These are phyloP conservation scores for Linnemannia exigua DNA, from an alignment of 192 early-diverging fungal genomes.

Conservation along the genomic window DNA sequence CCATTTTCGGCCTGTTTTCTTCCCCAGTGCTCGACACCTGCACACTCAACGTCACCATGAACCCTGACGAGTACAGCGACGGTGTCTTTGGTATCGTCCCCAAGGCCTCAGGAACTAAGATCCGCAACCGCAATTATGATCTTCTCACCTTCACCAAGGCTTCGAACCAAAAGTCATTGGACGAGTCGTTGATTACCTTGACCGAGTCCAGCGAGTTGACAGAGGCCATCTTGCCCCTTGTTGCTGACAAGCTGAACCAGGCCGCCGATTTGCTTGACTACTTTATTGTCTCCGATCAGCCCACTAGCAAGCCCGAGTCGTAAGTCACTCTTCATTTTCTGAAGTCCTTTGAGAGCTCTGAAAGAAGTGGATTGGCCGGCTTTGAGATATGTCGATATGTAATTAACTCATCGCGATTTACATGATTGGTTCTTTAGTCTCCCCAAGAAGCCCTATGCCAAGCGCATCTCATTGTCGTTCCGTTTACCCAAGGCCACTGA, in stretches of 20 bases:
- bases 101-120: constrained; percentile 28
- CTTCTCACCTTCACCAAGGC: constrained; percentile 48
- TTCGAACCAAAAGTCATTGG: constrained; percentile 37
- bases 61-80: constrained; percentile 47
- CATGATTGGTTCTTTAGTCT: constrained; percentile 13
- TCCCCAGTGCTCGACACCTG: constrained; percentile 34
- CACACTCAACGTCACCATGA: constrained; percentile 55
- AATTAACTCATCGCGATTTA: not conserved
- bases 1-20: constrained; percentile 31
- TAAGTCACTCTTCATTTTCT: constrained; percentile 14
- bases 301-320: constrained; percentile 34
- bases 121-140: constrained; percentile 47
- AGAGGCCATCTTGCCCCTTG: constrained; percentile 47
- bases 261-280: constrained; percentile 53
- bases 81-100: constrained; percentile 56
- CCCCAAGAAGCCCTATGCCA: constrained; percentile 36
- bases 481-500: constrained; percentile 37
- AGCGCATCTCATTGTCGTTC: constrained; percentile 54
- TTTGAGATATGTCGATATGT: not conserved
- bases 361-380: not conserved
- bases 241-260: constrained; percentile 33
- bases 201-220: constrained; percentile 52
- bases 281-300: constrained; percentile 56
- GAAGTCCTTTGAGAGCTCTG: too few species aligned
- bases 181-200: constrained; percentile 36